A percentile compares a stretch with the other conserved stretches of the same genome.
These are phyloP conservation scores for Fusarium nanum DNA, from an alignment of 2,329 filamentous ascomycete genomes.

Conservation along the genomic window DNA sequence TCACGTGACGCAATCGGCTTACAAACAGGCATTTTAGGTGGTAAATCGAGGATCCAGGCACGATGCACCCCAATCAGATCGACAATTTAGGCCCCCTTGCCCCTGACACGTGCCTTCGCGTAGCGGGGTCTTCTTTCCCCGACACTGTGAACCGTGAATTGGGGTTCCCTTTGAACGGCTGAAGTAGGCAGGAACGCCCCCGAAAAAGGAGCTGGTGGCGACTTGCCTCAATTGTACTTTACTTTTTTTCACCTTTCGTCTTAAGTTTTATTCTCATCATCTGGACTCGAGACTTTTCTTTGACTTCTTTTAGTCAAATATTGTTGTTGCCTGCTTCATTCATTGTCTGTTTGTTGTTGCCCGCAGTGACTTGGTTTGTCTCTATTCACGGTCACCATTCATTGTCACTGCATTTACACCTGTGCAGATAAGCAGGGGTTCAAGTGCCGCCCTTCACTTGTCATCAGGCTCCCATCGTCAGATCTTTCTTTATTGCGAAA, in stretches of 20 bases:
- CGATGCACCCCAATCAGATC: conserved; percentile 36
- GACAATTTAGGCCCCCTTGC: conserved; percentile 20
- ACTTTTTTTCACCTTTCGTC: conserved; percentile 17
- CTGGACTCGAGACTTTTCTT: not conserved
- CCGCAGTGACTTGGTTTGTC: conserved; percentile 16
- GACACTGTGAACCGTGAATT: conserved; percentile 49
- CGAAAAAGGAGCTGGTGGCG: conserved; percentile 46
- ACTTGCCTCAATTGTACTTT: conserved; percentile 32
- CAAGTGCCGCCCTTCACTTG: conserved; percentile 9
- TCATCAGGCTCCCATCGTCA: conserved; percentile 1
- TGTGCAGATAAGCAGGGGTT: conserved; percentile 30
- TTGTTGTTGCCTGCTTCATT: conserved; percentile 4
- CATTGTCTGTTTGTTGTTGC: conserved; percentile 16
- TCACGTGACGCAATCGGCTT: conserved; percentile 46
- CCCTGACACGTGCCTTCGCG: conserved; percentile 50
- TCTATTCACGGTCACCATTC: conserved; percentile 21
- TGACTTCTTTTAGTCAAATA: not conserved
- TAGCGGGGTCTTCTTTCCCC: conserved; percentile 43
- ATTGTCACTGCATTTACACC: conserved; percentile 15
- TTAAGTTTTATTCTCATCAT: conserved; percentile 18
- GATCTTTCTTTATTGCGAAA: not conserved
- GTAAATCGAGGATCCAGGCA: conserved; percentile 24
- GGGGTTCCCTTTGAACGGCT: conserved; percentile 22
- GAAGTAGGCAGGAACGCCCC: conserved; percentile 15
- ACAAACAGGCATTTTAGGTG: conserved; percentile 1